Percentiles rank a stretch among this genome's conserved stretches.
These are phyloP conservation scores for Wallacemonas sp. DNA, from an alignment of 208 protist species.

Conservation along the genomic window DNA sequence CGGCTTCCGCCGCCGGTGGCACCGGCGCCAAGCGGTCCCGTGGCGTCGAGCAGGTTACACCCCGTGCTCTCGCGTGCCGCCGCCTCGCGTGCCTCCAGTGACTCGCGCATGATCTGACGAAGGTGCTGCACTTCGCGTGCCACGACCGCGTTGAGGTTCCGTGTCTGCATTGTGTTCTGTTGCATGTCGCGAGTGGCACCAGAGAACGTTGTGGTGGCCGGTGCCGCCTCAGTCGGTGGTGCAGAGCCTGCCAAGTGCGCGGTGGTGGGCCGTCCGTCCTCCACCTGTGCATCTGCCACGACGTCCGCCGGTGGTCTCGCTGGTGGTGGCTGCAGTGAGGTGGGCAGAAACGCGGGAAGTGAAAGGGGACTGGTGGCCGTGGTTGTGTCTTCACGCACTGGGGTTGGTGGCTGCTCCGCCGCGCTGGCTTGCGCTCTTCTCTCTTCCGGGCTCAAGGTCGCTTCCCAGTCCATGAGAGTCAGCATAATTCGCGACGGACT, in stretches of 20 bases:
- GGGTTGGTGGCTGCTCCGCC: neutral
- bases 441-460: conserved; percentile 10
- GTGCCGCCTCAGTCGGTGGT: too few relatives aligned
- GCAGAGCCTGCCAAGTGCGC: too few relatives aligned
- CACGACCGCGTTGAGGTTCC: conserved; percentile 23
- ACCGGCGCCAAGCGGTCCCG: too few relatives aligned
- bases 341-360: neutral
- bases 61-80: conserved; percentile 8
- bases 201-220: neutral
- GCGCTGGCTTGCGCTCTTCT: neutral
- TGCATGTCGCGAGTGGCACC: neutral
- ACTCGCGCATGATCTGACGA: conserved; percentile 31
- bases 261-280: too few relatives aligned
- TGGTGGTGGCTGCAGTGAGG: neutral
- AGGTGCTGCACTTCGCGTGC: conserved; percentile 31
- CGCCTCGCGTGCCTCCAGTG: conserved; percentile 41
- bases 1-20: too few relatives aligned
- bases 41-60: too few relatives aligned
- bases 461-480: conserved; percentile 75
- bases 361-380: neutral
- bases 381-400: neutral
- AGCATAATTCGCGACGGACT: conserved; percentile 67
- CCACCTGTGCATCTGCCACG: too few relatives aligned
- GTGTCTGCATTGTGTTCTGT: conserved; percentile 1
- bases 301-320: neutral